Base-by-base conservation (phyloP, 306 rosid species). In the Spatholobus suberectus region DNA sequence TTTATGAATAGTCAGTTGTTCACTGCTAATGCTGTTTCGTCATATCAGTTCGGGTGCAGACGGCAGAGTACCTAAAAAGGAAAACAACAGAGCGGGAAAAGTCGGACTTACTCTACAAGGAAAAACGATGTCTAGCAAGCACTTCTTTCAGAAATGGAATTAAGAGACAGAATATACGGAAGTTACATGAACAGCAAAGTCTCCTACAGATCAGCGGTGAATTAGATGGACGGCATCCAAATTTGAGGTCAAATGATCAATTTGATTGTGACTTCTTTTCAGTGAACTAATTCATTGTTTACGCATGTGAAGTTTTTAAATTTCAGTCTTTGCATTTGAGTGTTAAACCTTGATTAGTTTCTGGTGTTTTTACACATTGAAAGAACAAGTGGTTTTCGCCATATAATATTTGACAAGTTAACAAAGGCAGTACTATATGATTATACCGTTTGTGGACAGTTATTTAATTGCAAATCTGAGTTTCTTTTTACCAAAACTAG, bases 41-140 rank as follows among this genome's bases (percentile, higher is more conserved):
- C 38, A 35, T 85, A 23, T 76, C 93, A 93, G 98, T 95, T 87
- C 97, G 87, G 87, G 92, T 81, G 70, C 98, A 89, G 83, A 84
- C 96, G 9, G 90, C 89, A 29, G 88, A 89, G 87, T 95, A 95
- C 89, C 77, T 89, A 54, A 84, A 89, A 70, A 89, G 84, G 87
- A 93, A 89, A 89, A 83, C 40, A 32, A 85, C 78, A 40, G 89
- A 74, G 71, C 83, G 37, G 78, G 75, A 58, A 73, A 84, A 26
- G 40, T 76, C 37, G 17, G 43, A 69, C 57, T 58, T 79, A 37
- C 82, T 73, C 55, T 40, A 35, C 81, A 69, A 59, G 76, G 83
- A 83, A 81, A 84, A 87, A 85, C 81, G 38, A 66, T 80, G 77
- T 81, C 78, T 82, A 68, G 98, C 98, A 24, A 90, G 92, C 89